A percentile compares a stretch with the other conserved stretches of the same genome.
Evolutionary conservation across 768 basidiomycete species (phyloP).

Genomic region (Pleurotus eryngii): DNA sequence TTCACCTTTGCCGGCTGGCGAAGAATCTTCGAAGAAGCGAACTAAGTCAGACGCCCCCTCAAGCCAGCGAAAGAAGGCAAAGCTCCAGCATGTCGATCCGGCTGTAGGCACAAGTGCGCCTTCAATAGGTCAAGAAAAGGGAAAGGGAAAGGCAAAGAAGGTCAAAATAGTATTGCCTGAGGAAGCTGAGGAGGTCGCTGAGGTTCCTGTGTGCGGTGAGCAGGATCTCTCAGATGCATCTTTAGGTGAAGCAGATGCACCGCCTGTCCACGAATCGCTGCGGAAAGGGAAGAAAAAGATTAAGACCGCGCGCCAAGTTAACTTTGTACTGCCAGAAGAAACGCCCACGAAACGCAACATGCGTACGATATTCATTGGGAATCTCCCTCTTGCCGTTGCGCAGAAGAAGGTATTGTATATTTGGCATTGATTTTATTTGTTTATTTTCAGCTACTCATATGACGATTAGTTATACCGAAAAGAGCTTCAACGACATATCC

Average conservation of each 20-base stretch:
- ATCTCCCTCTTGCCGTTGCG: slow-evolving; percentile 73
- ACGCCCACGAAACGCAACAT: slow-evolving; percentile 69
- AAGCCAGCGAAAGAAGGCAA: background rate
- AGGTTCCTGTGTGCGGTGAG: too few species aligned
- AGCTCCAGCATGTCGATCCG: background rate
- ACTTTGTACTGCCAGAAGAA: slow-evolving; percentile 65
- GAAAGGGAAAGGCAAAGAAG: too few species aligned
- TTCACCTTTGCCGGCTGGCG: too few species aligned
- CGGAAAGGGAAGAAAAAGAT: slow-evolving; percentile 28
- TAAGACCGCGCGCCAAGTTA: slow-evolving; percentile 28
- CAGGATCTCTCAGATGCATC: background rate
- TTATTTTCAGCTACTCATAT: too few species aligned
- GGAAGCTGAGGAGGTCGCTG: too few species aligned
- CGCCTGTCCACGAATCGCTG: slow-evolving; percentile 67
- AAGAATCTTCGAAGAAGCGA: background rate
- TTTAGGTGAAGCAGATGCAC: slow-evolving; percentile 6
- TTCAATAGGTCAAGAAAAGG: too few species aligned
- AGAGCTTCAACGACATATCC: slow-evolving; percentile 72
- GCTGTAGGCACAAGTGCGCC: too few species aligned
- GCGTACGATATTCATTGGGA: slow-evolving; percentile 91
- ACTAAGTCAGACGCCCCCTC: background rate
- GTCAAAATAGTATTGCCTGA: too few species aligned
- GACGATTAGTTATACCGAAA: slow-evolving; percentile 63
- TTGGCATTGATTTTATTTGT: background rate
- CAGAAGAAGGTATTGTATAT: slow-evolving; percentile 62